Conservation (phyloP, 306 rosid genomes). For the Alnus rubra region DNA sequence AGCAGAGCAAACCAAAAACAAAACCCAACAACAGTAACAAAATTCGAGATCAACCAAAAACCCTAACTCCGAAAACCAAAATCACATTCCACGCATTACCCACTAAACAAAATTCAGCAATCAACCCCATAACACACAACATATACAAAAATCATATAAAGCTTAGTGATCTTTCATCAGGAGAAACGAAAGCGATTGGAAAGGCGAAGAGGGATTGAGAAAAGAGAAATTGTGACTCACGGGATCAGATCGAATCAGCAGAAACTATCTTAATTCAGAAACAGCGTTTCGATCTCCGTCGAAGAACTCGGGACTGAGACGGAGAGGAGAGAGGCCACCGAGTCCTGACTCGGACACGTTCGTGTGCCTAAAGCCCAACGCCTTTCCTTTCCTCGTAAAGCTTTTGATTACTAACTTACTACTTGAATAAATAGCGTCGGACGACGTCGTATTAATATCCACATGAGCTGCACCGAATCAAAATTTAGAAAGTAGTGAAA, state of each 20-base stretch:
- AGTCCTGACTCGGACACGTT: neutral
- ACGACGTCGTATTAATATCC: neutral
- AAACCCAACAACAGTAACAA: neutral
- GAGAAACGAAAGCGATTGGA: neutral
- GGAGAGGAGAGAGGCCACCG: neutral
- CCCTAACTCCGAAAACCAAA: conserved; percentile 26
- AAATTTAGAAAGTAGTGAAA: too few relatives aligned
- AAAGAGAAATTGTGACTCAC: neutral
- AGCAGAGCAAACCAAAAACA: neutral
- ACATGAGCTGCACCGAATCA: neutral
- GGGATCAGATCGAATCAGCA: neutral
- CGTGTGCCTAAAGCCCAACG: neutral
- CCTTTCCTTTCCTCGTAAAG: neutral
- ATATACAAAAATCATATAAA: neutral
- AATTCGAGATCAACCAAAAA: conserved; percentile 13
- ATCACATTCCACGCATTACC: neutral
- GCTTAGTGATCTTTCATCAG: neutral
- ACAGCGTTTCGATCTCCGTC: neutral
- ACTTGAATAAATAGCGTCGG: too few relatives aligned
- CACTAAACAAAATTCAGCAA: conserved; percentile 1
- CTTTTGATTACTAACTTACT: neutral
- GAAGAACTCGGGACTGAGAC: neutral
- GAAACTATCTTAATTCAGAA: neutral
- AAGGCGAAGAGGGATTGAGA: neutral
- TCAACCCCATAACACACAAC: neutral